Evolutionary conservation across 1,139 yeast genomes (phyloP), one percentile per base, ranked within the genome.

Genomic region (Scheffersomyces parashehatae): DNA sequence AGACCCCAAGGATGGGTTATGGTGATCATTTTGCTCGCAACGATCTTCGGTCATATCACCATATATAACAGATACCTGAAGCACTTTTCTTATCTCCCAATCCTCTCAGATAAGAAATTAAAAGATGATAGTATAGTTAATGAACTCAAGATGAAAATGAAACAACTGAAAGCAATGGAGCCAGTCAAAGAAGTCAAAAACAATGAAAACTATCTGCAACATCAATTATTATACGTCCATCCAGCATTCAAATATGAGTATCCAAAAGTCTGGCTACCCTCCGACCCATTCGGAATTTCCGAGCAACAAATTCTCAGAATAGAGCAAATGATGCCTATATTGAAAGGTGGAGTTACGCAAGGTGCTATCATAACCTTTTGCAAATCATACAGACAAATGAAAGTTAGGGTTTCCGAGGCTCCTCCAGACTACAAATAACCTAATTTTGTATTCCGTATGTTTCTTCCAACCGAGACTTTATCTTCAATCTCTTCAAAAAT

Each of bases 1-100:
- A 55, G 62, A 38, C 53, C 58, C 3, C 77, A 80, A 38, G 82
- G 82, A 0, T 63, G 72, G 41, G 48, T 74, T 5, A 82, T 82
- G 79, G 52, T 73, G 9, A 36, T 75, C 2, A 58, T 77, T 0
- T 59, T 82, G 36, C 41, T 70, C 29, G 49, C 53, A 7, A 69
- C 76, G 2, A 58, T 70, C 2, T 68, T 68, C 46, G 62, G 65
- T 3, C 67, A 72, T 46, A 52, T 64, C 15, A 59, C 67, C 7
- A 56, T 70, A 15, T 68, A 67, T 42, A 58, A 57, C 32, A 50
- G 68, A 38, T 69, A 62, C 44, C 44, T 44, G 2, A 60, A 59
- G 29, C 62, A 67, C 46, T 67, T 68, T 41, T 45, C 62, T 2
- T 55, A 51, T 38, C 49, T 65, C 5, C 75, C 77, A 0, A 60